Evolutionary conservation across 169 alveolate genomes (phyloP), one percentile per base, ranked within the genome.

Genomic region (Plasmodium vivax): DNA sequence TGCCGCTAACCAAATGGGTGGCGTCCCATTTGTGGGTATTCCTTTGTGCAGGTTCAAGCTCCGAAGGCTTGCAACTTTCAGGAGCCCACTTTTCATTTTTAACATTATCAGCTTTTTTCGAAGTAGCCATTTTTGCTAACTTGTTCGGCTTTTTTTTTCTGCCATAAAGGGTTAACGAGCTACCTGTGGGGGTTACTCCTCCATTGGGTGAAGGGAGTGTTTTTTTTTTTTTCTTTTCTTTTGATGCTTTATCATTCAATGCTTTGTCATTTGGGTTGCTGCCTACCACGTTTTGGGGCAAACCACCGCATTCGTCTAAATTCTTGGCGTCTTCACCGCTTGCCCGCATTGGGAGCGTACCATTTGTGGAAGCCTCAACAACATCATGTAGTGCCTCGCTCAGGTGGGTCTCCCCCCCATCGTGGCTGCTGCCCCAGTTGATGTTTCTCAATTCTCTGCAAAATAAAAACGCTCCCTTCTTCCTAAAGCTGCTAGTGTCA

Each of bases 381-480:
- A 8, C 74, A 34, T 84, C 47, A 23, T 14, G 34, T 30, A 34
- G 32, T 38, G 0, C 32, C 1, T 38, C 71, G 43, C 56, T 80
- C 27, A 14, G 2, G 56, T 51, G 5, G n/a, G 36, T 51, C 8
- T 51, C 4, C 12, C 23, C 38, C 45, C 36, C 87, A 30, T 43
- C 23, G 32, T 47, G 19, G 30, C 32, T 84, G 19, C 6, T 41
- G 3, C 38, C 51, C 34, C 77, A 74, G 47, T 85, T 74, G 19
- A 47, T 62, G 82, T 87, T 54, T 87, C 71, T 87, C 54, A 56
- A 23, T 38, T 87, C 93, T 77, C 77, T 56, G 73, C 92, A 80
- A 23, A 90, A 81, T 71, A 90, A 82, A 90, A 43, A 90, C 19
- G 83, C 83, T 10, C 83, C 92, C 19, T 90, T 90, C 75, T 82